Base-by-base conservation (phyloP, 1,139 yeast genomes). In the Suzukiozyma palmioleophila region DNA sequence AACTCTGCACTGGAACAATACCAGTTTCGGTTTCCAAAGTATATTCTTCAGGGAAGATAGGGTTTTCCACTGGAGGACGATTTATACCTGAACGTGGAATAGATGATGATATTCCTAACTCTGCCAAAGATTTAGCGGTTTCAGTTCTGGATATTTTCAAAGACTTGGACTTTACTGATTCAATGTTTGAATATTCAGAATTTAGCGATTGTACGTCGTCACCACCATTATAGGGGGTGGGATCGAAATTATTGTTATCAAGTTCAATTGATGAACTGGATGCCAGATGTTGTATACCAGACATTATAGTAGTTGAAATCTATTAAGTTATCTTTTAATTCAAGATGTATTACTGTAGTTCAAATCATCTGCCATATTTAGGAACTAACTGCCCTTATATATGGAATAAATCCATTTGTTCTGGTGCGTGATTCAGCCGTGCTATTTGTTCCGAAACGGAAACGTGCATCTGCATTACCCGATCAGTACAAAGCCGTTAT, bases 11-110 rank as follows among this genome's bases (percentile, higher is more conserved):
- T 2, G 88, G 90, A 7, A 88, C 96, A 41, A 88, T 69, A 47
- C 96, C 96, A 5, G 96, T 85, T 38, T 75, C 73, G 1, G 96
- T 88, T 66, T 88, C 96, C 57, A 88, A 52, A 7, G 89, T 84
- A 59, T 85, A 88, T 60, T 88, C 96, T 67, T 88, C 96, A 11
- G 96, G 96, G 70, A 88, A 88, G 35, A 87, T 82, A 6, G 90
- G 81, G 45, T 74, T 67, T 38, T 69, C 72, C 9, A 77, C 73
- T 8, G 78, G 75, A 2, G 94, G 90, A 40, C 78, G 77, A 50
- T 77, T 80, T 36, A 76, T 59, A 47, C 79, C 87, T 1, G 80
- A 77, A 15, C 60, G 52, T 6, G 86, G 84, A 2, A 74, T 64
- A 3, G 64, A 66, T 13, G 71, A 58, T 3, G 75, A 65, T 16